Base-by-base conservation (phyloP, 2,329 filamentous ascomycete genomes). In the Diplocarpon rosae region DNA sequence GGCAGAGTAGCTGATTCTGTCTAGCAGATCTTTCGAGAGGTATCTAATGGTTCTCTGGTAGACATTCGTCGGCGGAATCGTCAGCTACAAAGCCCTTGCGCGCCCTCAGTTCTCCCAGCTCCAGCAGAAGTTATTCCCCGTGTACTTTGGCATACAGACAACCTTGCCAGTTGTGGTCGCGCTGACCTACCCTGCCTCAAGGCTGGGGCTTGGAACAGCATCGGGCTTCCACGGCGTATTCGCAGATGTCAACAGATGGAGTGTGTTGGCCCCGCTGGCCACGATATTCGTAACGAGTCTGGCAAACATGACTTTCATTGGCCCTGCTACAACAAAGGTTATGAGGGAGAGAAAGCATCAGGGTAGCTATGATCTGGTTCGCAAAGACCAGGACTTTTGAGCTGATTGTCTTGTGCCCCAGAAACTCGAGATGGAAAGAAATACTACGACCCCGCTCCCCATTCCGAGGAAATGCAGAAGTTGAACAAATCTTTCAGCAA, bases 381-480 rank as follows among this genome's bases (percentile, higher is more conserved):
- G 17, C 14, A 9, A 14, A 32, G 5, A 10, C n/a, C 4, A 14
- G 4, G 3, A 5, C 11, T 12, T 5, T 14, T 12, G 30, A 9
- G 13, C 37, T 38, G 16, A 49, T 11, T 11, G 9, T 11, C 9
- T 28, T 13, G 32, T 14, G 33, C 24, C 43, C 35, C 49, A 80
- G 89, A 90, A 70, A 87, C 83, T 50, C 79, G 82, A 57, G 90
- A 95, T 61, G 87, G 87, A 43, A 95, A 94, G 73, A 85, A 83
- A 62, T 85, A 80, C 64, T 85, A 83, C 58, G 87, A 94, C 52
- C 68, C 76, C 42, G 74, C 80, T 1, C 85, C 87, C 32, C 85
- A 94, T 58, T 92, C 84, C 5, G 72, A 80, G 55, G 85, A 90
- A 67, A 95, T 96, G 89, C 65, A 77, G 55, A 71, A 70, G 8